These are phyloP conservation scores for Cyclotella sp. DNA, from an alignment of 108 stramenopile genomes.

Conservation along the genomic window DNA sequence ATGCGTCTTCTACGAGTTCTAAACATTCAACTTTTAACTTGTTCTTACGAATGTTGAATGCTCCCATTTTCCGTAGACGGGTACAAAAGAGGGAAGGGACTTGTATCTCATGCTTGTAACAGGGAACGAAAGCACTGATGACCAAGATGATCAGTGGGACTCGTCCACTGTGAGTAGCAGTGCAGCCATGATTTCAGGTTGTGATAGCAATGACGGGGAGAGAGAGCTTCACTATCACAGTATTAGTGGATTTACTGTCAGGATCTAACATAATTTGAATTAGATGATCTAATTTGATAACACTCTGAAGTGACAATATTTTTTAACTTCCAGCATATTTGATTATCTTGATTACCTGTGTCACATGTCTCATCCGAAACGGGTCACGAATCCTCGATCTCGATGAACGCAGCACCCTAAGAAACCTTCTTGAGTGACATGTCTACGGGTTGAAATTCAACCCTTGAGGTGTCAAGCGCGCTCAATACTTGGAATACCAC, in stretches of 20 bases:
- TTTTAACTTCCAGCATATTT: not conserved
- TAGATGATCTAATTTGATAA: not conserved
- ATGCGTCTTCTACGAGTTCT: not conserved
- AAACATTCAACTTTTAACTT: not conserved
- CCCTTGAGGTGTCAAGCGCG: no score
- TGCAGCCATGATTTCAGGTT: slow-evolving; percentile 9
- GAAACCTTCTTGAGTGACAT: no score
- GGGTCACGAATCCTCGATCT: no score
- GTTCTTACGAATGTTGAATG: not conserved
- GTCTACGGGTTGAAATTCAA: no score
- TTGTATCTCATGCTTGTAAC: slow-evolving; percentile 24
- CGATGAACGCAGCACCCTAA: no score
- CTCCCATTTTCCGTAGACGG: slow-evolving; percentile 14
- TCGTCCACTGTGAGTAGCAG: slow-evolving; percentile 18
- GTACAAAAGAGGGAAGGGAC: slow-evolving; percentile 20
- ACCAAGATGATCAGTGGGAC: slow-evolving; percentile 21
- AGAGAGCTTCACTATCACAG: slow-evolving; percentile 20
- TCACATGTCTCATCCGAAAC: not conserved
- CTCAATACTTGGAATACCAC: slow-evolving; percentile 29
- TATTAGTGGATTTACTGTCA: slow-evolving; percentile 28
- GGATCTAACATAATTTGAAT: slow-evolving; percentile 10
- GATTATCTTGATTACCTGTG: not conserved
- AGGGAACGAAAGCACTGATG: slow-evolving; percentile 5
- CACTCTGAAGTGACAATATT: not conserved
- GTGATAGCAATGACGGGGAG: slow-evolving; percentile 15